Evolutionary conservation across 78 protist genomes (phyloP).

Genomic region (Dictyostelium capitatum): DNA sequence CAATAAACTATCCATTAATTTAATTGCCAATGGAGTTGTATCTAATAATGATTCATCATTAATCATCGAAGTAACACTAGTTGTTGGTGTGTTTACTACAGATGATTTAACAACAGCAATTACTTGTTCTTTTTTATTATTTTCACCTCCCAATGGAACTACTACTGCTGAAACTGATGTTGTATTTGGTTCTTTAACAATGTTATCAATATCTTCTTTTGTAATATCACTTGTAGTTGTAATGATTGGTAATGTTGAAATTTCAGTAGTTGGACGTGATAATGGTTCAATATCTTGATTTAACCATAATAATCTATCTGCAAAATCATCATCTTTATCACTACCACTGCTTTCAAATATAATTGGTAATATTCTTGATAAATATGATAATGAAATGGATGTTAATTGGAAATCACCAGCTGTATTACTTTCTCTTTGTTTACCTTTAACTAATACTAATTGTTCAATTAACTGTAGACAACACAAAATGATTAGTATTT

Average conservation of each 20-base stretch:
- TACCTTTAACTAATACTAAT: conserved; percentile 16
- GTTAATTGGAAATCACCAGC: conserved; percentile 22
- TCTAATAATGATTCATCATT: not conserved
- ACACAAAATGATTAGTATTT: not conserved
- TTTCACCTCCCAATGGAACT: not conserved
- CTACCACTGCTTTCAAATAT: conserved; percentile 22
- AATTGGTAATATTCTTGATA: conserved; percentile 62
- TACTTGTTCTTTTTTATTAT: not conserved
- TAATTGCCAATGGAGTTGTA: conserved; percentile 30
- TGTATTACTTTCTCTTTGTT: conserved; percentile 55
- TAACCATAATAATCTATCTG: conserved; percentile 24
- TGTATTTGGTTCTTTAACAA: not conserved
- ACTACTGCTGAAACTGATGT: not conserved
- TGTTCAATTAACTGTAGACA: conserved; percentile 23
- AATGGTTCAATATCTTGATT: conserved; percentile 7
- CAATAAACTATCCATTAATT: conserved; percentile 55
- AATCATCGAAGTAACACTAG: not conserved
- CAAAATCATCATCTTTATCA: conserved; percentile 3
- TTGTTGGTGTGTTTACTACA: not conserved
- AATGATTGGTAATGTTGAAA: not conserved
- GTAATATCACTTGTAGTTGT: not conserved
- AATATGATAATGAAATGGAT: not conserved
- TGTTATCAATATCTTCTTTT: not conserved
- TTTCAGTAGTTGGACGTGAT: conserved; percentile 2
- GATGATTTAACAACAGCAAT: not conserved